A percentile compares a stretch with the other conserved stretches of the same genome.
Evolutionary conservation across 73 alveolate genomes (phyloP).

Genomic region (Paraurostyla sp.): DNA sequence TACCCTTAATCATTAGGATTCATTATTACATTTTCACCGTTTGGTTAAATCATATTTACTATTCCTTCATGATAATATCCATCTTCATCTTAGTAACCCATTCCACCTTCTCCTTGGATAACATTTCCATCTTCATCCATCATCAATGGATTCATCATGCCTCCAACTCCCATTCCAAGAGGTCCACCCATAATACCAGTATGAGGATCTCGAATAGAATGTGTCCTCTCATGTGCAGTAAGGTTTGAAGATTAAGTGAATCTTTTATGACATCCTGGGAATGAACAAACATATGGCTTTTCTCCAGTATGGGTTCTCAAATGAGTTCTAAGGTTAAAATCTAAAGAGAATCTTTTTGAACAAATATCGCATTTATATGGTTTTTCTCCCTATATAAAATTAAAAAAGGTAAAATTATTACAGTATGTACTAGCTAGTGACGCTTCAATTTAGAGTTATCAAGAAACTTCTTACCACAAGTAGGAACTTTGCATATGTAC

Average conservation of each 20-base stretch:
- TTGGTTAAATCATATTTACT: no score
- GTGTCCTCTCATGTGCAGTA: constrained; percentile 94
- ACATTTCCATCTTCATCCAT: constrained; percentile 26
- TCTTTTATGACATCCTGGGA: constrained; percentile 91
- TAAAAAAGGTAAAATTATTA: not conserved
- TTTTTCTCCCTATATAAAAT: constrained; percentile 76
- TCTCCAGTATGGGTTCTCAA: constrained; percentile 92
- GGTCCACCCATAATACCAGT: not conserved
- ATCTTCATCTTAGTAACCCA: not conserved
- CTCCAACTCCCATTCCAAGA: not conserved
- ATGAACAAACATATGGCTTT: constrained; percentile 93
- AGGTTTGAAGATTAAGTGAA: constrained; percentile 93
- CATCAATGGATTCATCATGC: not conserved
- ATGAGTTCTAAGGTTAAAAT: constrained; percentile 90
- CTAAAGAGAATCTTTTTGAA: constrained; percentile 82
- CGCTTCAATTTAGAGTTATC: constrained; percentile 91
- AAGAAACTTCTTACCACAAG: constrained; percentile 89
- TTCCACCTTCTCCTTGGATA: not conserved
- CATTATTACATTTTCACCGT: no score
- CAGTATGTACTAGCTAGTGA: constrained; percentile 89
- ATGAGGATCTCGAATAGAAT: constrained; percentile 40
- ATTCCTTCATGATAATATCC: constrained; percentile 12
- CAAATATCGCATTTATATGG: constrained; percentile 86
- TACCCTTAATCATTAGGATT: not conserved
- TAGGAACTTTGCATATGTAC: constrained; percentile 82